phyloP scores from a whole-genome alignment of 768 basidiomycete genomes.

The Collybia mongolica region DNA sequence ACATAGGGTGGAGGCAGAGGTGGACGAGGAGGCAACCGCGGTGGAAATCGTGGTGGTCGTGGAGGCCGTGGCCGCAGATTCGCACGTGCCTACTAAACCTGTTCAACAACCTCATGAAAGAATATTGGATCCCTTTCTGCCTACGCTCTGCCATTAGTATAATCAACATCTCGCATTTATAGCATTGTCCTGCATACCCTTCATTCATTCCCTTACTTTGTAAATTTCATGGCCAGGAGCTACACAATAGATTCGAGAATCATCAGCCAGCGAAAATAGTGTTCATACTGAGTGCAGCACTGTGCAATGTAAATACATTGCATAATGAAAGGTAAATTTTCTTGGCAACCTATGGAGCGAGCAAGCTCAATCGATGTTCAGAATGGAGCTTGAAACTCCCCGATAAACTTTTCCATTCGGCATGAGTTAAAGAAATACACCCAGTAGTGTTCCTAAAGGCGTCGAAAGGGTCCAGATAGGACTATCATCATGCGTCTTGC shows the following conservation, averaged over 20 bases:
- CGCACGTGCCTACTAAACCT: constrained; percentile 1
- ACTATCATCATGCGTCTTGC: constrained; percentile 36
- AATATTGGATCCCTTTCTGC: not conserved
- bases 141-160: constrained; percentile 1
- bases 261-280: constrained; percentile 9
- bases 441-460: too few relatives aligned
- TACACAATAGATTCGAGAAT: constrained; percentile 13
- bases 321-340: too few relatives aligned
- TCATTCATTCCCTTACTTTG: constrained; percentile 6
- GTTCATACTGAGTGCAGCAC: not conserved
- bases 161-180: constrained; percentile 2
- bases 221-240: constrained; percentile 17
- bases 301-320: too few relatives aligned
- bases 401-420: too few relatives aligned
- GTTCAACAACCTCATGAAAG: constrained; percentile 3
- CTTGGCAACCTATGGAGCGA: too few relatives aligned
- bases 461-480: too few relatives aligned
- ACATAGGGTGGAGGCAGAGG: constrained; percentile 2
- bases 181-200: constrained; percentile 10
- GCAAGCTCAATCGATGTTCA: too few relatives aligned
- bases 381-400: too few relatives aligned
- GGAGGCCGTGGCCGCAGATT: constrained; percentile 8
- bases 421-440: too few relatives aligned
- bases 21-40: constrained; percentile 2
- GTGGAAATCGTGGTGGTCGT: constrained; percentile 1